A percentile compares a stretch with the other conserved stretches of the same genome.
Evolutionary conservation across 2,329 filamentous ascomycete species (phyloP).

Genomic region (Beauveria varroae): DNA sequence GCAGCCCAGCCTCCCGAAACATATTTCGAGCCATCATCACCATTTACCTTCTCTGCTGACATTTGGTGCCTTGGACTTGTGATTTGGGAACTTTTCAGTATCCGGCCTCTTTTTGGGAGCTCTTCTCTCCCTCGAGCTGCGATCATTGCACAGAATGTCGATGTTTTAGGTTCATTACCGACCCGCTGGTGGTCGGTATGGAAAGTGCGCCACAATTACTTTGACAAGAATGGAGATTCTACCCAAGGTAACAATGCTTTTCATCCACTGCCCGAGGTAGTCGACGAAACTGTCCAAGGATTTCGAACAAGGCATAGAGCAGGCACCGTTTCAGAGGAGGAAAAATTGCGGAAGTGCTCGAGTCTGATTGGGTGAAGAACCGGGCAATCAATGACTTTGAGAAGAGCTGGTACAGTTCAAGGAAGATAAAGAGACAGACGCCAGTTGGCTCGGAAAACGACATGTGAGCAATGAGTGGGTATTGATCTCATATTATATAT

Average conservation of each 20-base stretch:
- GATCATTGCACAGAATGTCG: conserved; percentile 17
- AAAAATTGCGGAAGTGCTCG: conserved; percentile 20
- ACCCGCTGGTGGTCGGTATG: conserved; percentile 12
- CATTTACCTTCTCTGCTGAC: conserved; percentile 13
- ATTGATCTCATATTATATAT: no score
- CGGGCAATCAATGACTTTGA: conserved; percentile 17
- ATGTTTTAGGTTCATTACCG: conserved; percentile 16
- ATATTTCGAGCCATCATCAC: conserved; percentile 3
- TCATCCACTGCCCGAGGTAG: conserved; percentile 20
- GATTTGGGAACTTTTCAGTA: conserved; percentile 20
- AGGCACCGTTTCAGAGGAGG: conserved; percentile 17
- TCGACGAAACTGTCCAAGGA: conserved; percentile 19
- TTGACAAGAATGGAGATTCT: not conserved
- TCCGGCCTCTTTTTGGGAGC: conserved; percentile 17
- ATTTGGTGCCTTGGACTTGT: conserved; percentile 17
- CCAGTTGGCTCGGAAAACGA: no score
- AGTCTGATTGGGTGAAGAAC: conserved; percentile 27
- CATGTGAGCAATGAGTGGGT: no score
- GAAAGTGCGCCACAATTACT: conserved; percentile 1
- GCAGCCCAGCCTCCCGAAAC: conserved; percentile 11
- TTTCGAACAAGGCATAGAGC: conserved; percentile 14
- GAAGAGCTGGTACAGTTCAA: not conserved
- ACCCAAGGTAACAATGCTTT: conserved; percentile 11
- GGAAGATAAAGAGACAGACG: no score
- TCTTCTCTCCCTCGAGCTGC: conserved; percentile 14